A percentile compares a stretch with the other conserved stretches of the same genome.
Evolutionary conservation across 768 basidiomycete species (phyloP).

Genomic region (Boletus eberwhitei): DNA sequence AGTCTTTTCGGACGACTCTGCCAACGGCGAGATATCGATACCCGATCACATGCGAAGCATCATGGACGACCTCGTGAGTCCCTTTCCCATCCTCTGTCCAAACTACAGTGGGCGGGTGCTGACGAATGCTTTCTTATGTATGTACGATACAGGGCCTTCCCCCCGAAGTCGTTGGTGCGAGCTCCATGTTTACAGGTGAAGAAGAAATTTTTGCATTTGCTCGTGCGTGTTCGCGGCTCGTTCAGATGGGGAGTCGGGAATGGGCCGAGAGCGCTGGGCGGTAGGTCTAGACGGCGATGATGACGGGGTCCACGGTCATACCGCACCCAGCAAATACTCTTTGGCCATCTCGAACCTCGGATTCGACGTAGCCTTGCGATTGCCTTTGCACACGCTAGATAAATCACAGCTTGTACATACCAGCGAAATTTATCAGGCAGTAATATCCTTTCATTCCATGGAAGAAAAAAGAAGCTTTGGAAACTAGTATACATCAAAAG

Average conservation of each 20-base stretch:
- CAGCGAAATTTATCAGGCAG: not conserved
- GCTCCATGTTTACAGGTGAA: constrained; percentile 92
- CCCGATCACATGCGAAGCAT: constrained; percentile 88
- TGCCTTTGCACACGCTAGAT: not conserved
- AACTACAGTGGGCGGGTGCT: not conserved
- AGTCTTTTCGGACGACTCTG: constrained; percentile 77
- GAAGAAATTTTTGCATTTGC: constrained; percentile 98
- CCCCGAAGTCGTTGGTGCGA: constrained; percentile 69
- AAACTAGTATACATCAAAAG: constrained; percentile 28
- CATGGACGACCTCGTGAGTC: constrained; percentile 89
- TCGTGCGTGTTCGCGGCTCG: constrained; percentile 81
- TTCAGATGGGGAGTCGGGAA: constrained; percentile 88
- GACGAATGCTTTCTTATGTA: not conserved
- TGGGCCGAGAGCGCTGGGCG: constrained; percentile 58
- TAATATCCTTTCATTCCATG: constrained; percentile 5
- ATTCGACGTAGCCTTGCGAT: not conserved
- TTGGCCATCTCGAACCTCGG: not conserved
- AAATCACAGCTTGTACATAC: not conserved
- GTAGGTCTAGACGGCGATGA: not conserved
- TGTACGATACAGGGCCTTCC: constrained; percentile 61
- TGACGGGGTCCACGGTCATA: not conserved
- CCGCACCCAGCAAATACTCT: not conserved
- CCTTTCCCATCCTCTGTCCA: not conserved
- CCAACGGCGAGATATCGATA: constrained; percentile 48
- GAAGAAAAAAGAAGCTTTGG: not conserved